Evolutionary conservation across 1,284 basidiomycete species (phyloP), one percentile per base, ranked within the genome.

Genomic region (Waitea zeae): DNA sequence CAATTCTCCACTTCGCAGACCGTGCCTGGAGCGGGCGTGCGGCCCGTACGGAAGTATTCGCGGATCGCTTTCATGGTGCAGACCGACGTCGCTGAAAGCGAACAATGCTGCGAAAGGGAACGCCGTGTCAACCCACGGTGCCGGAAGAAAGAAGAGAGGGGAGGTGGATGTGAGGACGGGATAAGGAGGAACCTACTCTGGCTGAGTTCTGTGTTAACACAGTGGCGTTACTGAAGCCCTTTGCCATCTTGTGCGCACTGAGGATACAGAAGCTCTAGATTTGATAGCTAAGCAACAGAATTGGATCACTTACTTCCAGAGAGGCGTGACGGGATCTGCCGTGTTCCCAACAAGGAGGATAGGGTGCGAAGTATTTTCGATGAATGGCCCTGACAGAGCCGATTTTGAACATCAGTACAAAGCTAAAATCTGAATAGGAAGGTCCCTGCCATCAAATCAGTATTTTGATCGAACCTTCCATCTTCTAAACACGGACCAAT

Each of bases 191-290:
- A 26, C 24, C 24, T 26, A 45, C 45, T 3, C 46, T 44, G 5
- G 39, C 33, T 12, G 42, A 44, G 26, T 45, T 40, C 32, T 47
- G 44, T 2, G 39, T 41, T 5, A 47, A 36, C 3, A 46, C 46
- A 4, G 45, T 43, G 7, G 46, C 41, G 20, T 37, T 34, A 4
- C 33, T 33, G 37, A 47, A 46, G 14, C 38, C 40, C 13, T 35
- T 34, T 5, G 41, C 36, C 32, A 47, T 42, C 19, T 37, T 39
- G 26, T 44, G 41, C 3, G 45, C 45, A 29, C 45, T 45, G 15
- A 11, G 14, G 29, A 11, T 15, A 12, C 29, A n/a, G 19, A n/a
- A n/a, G n/a, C n/a, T n/a, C 4, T 15, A 11, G 15, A 7, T 30
- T 7, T 6, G 9, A 6, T 11, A 6, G 29, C 9, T 30, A 7